Base-by-base conservation (phyloP, 805 yeast species). In the Starmerella stigmatis region DNA sequence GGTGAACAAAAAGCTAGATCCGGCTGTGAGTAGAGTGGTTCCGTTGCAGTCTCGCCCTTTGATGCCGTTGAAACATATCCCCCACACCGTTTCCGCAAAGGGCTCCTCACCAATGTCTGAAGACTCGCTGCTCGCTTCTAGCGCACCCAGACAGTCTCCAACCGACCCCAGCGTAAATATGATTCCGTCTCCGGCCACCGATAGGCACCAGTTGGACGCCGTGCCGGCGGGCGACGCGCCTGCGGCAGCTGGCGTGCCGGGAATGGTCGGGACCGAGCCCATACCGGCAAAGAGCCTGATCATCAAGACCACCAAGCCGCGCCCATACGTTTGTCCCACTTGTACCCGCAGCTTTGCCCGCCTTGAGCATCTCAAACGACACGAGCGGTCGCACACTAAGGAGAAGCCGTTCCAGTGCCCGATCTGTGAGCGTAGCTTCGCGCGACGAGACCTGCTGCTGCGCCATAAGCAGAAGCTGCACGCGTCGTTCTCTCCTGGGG, bases 341-440 rank as follows among this genome's bases (percentile, higher is more conserved):
- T 92, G 98, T 61, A 85, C 96, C 1, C 72, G 98, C 49, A 94
- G 94, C 2, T 92, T 92, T 72, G 98, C 96, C 1, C 73, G 98
- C 44, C 71, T 85, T 40, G 98, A 89, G 64, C 98, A 89, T 64
- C 71, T 92, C 58, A 86, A 84, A 63, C 78, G 98, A 47, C 98
- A 89, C 60, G 94, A 86, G 57, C 69, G 96, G 32, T 80, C 94
- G 0, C 98, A 89, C 62, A 89, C 98, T 9, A 85, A 88, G 61
- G 96, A 88, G 64, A 86, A 86, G 61, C 97, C 97, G 1, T 89
- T 81, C 66, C 92, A 85, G 60, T 89, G 98, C 65, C 94, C 94
- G 2, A 88, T 88, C 8, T 89, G 97, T 64, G 96, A 94, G 27
- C 76, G 97, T 41, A 83, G 95, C 60, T 89, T 92, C 67, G 96